Evolutionary conservation across 139 green algal genomes (phyloP).

Genomic region (Chlorella sp.): DNA sequence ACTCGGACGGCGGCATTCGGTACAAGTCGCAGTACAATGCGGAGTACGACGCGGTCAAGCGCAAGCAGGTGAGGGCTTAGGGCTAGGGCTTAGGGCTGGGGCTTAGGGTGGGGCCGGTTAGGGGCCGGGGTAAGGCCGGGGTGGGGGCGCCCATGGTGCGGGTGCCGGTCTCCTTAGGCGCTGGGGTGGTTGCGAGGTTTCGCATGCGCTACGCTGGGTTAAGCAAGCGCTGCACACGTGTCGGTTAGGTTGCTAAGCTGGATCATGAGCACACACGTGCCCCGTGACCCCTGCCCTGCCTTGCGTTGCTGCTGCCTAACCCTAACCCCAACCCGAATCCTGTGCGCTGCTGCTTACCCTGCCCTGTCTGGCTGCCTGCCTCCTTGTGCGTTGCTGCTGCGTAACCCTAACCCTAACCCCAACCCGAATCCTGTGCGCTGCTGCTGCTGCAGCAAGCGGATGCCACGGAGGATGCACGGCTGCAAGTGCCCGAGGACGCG

Average conservation of each 20-base stretch:
- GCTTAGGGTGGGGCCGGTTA: neutral
- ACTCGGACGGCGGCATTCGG: too few relatives aligned
- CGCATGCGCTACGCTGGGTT: neutral
- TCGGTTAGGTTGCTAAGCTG: too few relatives aligned
- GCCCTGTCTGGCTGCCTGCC: neutral
- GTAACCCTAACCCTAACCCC: neutral
- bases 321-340: neutral
- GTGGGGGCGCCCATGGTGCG: neutral
- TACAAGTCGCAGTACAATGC: too few relatives aligned
- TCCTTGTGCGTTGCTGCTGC: constrained; percentile 11
- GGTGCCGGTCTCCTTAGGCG: neutral
- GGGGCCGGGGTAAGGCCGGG: neutral
- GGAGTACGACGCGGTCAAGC: too few relatives aligned
- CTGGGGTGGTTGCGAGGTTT: neutral
- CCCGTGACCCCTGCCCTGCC: neutral
- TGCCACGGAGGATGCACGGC: neutral
- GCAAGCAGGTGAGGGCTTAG: too few relatives aligned
- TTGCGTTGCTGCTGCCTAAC: neutral
- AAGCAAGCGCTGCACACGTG: neutral
- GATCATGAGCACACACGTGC: neutral
- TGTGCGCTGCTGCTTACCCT: too few relatives aligned
- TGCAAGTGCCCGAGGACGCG: constrained; percentile 17
- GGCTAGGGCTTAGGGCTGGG: neutral
- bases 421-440: neutral
- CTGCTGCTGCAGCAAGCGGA: too few relatives aligned